phyloP scores from a whole-genome alignment of 116 monocot species.

The Dioscorea cayenensis region DNA sequence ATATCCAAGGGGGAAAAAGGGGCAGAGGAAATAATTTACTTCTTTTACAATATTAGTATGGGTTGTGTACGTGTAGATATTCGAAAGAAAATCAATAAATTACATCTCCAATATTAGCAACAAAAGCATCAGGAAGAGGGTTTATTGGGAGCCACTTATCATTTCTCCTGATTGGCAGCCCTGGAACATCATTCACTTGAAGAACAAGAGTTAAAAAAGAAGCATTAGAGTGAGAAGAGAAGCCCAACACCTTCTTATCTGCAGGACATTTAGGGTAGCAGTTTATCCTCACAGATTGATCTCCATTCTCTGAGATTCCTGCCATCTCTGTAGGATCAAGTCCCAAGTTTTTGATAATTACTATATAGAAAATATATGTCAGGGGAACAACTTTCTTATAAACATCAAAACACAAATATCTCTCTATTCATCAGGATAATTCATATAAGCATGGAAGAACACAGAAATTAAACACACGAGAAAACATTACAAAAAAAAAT shows the following conservation, averaged over 20 bases:
- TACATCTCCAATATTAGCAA: conserved; percentile 28
- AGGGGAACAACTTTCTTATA: too few species aligned
- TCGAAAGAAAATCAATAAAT: background rate
- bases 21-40: background rate
- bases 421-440: too few species aligned
- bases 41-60: too few species aligned
- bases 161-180: conserved; percentile 23
- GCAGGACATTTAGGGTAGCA: conserved; percentile 33
- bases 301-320: background rate
- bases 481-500: too few species aligned
- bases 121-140: conserved; percentile 21
- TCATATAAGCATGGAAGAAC: too few species aligned
- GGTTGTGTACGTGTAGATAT: too few species aligned
- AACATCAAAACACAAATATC: too few species aligned
- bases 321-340: background rate
- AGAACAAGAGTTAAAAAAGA: conserved; percentile 22
- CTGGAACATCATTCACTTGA: conserved; percentile 25
- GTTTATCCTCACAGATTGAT: conserved; percentile 27
- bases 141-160: conserved; percentile 21
- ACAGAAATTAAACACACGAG: too few species aligned
- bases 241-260: conserved; percentile 24
- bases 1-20: conserved; percentile 1
- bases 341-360: too few species aligned
- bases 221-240: conserved; percentile 14
- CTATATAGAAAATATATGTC: too few species aligned